Conservation (phyloP, 2,329 filamentous ascomycete genomes). For the Amesomyces nigricolor region DNA sequence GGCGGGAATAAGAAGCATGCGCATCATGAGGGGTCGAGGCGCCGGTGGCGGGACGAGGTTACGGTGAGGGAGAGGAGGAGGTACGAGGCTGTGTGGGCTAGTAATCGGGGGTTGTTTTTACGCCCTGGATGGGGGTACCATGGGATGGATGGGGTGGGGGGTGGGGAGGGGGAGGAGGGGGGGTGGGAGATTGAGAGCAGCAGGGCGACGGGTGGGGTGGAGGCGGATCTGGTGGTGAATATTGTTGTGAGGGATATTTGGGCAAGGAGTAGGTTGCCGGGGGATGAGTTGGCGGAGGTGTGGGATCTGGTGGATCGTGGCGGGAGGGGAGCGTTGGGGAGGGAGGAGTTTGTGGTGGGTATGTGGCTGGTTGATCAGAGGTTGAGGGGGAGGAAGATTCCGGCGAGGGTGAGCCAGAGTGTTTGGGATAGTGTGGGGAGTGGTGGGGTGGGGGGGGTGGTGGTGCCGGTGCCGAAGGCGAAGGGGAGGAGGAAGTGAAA, state of each 20-base stretch:
- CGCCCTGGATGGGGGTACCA: constrained; percentile 15
- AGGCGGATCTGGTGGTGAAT: constrained; percentile 54
- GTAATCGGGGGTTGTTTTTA: constrained; percentile 60
- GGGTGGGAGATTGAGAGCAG: constrained; percentile 6
- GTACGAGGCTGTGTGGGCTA: constrained; percentile 81
- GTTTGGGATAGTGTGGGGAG: constrained; percentile 66
- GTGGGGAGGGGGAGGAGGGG: background rate
- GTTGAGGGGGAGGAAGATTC: constrained; percentile 72
- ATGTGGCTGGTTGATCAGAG: constrained; percentile 79
- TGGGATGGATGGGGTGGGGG: background rate
- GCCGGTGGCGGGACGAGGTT: constrained; percentile 71
- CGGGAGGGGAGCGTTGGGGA: constrained; percentile 50
- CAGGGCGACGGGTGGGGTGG: constrained; percentile 14
- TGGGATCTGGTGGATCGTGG: constrained; percentile 67
- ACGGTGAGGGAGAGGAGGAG: constrained; percentile 68
- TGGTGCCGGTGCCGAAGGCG: constrained; percentile 7
- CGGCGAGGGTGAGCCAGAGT: constrained; percentile 62
- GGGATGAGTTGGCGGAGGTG: constrained; percentile 65
- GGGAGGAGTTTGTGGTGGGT: constrained; percentile 74
- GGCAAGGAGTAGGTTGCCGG: constrained; percentile 61
- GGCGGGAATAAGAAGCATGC: constrained; percentile 58
- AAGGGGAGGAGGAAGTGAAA: background rate
- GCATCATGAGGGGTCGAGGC: constrained; percentile 70
- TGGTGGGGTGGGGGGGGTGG: background rate
- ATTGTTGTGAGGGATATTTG: constrained; percentile 72